Evolutionary conservation across 176 grass and related monocot species (phyloP).

Genomic region (Juncus inflexus): DNA sequence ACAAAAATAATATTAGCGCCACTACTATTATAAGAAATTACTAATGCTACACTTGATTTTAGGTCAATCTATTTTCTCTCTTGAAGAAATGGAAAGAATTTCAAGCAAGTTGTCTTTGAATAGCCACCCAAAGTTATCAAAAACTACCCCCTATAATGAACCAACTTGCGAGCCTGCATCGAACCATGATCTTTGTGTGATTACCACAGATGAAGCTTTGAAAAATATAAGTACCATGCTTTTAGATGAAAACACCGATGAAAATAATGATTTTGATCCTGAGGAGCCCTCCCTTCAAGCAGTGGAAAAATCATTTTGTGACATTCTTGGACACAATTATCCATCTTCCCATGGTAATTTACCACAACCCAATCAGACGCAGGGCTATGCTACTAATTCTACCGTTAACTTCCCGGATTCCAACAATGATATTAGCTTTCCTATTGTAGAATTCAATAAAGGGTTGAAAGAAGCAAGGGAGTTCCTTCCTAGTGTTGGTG

Average conservation of each 20-base stretch:
- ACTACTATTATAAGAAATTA: too few relatives aligned
- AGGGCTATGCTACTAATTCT: not conserved
- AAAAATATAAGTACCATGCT: constrained; percentile 32
- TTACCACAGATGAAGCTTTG: constrained; percentile 19
- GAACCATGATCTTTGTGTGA: not conserved
- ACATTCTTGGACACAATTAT: constrained; percentile 32
- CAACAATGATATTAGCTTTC: constrained; percentile 3
- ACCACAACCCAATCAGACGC: not conserved
- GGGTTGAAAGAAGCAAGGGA: constrained; percentile 30
- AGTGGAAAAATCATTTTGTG: not conserved
- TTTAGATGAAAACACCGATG: constrained; percentile 29
- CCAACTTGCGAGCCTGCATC: not conserved
- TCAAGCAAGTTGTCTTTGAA: too few relatives aligned
- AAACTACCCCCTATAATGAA: too few relatives aligned
- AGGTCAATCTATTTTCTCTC: too few relatives aligned
- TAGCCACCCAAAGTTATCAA: not conserved
- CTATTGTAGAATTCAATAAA: constrained; percentile 30
- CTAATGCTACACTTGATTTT: too few relatives aligned
- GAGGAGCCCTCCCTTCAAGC: constrained; percentile 4
- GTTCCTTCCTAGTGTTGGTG: constrained; percentile 26
- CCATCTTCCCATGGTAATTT: not conserved
- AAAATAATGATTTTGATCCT: too few relatives aligned
- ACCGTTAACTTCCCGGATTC: not conserved
- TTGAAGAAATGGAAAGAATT: too few relatives aligned
- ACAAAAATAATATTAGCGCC: too few relatives aligned